Base-by-base conservation (phyloP, 1,284 basidiomycete species). In the Sporisorium graminicola region DNA sequence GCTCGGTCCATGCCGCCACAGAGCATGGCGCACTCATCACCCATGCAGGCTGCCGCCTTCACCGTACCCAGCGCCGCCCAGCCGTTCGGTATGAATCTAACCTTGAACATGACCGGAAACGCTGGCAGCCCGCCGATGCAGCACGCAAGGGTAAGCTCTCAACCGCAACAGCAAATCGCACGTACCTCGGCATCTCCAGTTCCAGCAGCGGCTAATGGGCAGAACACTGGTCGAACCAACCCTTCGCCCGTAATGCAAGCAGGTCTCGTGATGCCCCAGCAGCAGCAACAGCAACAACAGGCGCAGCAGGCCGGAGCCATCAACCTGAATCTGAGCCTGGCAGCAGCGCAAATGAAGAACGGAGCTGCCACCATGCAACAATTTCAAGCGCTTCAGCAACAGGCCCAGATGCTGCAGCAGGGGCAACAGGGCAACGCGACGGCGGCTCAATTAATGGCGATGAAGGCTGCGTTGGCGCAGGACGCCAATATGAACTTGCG, bases 401-500 rank as follows among this genome's bases (percentile, higher is more conserved):
- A 73, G 60, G 70, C 60, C 57, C 73, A 75, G 64, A 69, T 64
- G 59, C 54, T 64, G 63, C 67, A 69, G 62, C 66, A 70, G 43
- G 65, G 44, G 0, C 73, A 75, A 27, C 59, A 57, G 57, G 63
- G 59, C 35, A 74, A 74, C 35, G 53, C 59, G 13, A 60, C 40
- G n/a, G 54, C 68, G 10, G 76, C 76, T n/a, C 78, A 80, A 64
- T 57, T 80, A 37, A 74, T 78, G 66, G 78, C 78, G 7, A 80
- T 80, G 74, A 80, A 80, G 65, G 74, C 78, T 18, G 78, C 75
- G 12, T 42, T 80, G 40, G 72, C 75, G 22, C 67, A 74, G 57
- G 75, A 79, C n/a, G 64, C 69, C 47, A 77, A 77, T 27, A 61
- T 80, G 56, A 66, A 80, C 16, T 47, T 80, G 42, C 69, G 71